Evolutionary conservation across 1,284 basidiomycete genomes (phyloP).

Genomic region (Phellopilus nigrolimitatus): DNA sequence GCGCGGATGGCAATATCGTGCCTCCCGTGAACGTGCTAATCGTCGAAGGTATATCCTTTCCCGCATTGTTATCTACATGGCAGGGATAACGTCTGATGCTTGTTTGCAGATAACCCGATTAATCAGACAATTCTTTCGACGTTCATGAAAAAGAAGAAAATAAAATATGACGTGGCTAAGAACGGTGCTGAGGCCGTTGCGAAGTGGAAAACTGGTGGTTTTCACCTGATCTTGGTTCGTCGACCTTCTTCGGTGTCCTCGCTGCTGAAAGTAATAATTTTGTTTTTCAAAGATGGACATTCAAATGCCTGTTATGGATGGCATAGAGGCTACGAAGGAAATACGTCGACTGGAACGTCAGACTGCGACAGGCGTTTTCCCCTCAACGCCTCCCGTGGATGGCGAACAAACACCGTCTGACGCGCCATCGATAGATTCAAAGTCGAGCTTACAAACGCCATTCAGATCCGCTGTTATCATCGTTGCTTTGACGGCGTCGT

Average conservation of each 20-base stretch:
- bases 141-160: conserved; percentile 95
- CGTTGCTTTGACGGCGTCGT: conserved; percentile 95
- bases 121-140: conserved; percentile 96
- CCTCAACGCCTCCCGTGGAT: conserved; percentile 60
- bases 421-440: conserved; percentile 38
- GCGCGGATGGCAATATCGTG: conserved; percentile 57
- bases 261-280: conserved; percentile 15
- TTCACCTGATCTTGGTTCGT: conserved; percentile 92
- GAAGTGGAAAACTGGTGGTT: conserved; percentile 92
- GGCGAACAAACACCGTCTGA: conserved; percentile 51
- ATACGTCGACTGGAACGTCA: conserved; percentile 83
- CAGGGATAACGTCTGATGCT: conserved; percentile 19
- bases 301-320: conserved; percentile 98
- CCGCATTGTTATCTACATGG: conserved; percentile 9
- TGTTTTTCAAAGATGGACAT: conserved; percentile 88
- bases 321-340: conserved; percentile 95
- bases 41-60: conserved; percentile 73
- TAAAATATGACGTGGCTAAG: conserved; percentile 92
- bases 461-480: conserved; percentile 96
- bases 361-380: conserved; percentile 68
- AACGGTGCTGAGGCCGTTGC: conserved; percentile 95
- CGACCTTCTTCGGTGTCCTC: conserved; percentile 4
- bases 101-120: conserved; percentile 86
- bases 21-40: conserved; percentile 95
- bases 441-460: conserved; percentile 43